Percentiles rank a stretch among this genome's conserved stretches.
Evolutionary conservation across 2,329 filamentous ascomycete species (phyloP).

Genomic region (Claviceps maximensis): DNA sequence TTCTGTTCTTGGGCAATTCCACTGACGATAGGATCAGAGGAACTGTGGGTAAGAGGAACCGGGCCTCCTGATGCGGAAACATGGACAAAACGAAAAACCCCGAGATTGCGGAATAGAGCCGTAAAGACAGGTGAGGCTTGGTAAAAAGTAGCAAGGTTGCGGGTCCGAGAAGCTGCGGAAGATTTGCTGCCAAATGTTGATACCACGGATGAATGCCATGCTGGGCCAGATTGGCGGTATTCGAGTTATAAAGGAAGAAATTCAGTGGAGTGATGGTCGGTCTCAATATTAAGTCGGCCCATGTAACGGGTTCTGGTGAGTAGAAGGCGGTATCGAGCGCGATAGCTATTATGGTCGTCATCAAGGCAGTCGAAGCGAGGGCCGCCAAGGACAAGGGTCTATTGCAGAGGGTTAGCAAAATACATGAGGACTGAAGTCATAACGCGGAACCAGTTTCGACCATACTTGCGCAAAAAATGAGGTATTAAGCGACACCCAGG

Average conservation of each 20-base stretch:
- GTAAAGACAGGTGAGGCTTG: slow-evolving; percentile 42
- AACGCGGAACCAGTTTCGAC: slow-evolving; percentile 6
- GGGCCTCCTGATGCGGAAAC: slow-evolving; percentile 69
- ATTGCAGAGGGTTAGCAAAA: slow-evolving; percentile 10
- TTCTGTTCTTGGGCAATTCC: slow-evolving; percentile 45
- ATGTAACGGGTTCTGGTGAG: slow-evolving; percentile 45
- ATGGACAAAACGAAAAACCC: slow-evolving; percentile 57
- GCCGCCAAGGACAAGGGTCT: slow-evolving; percentile 49
- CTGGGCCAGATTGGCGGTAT: slow-evolving; percentile 54
- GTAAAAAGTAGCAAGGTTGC: slow-evolving; percentile 48
- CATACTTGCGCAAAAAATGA: slow-evolving; percentile 70
- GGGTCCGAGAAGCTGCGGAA: slow-evolving; percentile 58
- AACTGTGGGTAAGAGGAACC: slow-evolving; percentile 63
- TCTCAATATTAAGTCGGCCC: slow-evolving; percentile 47
- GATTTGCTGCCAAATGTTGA: slow-evolving; percentile 59
- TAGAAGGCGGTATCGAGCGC: slow-evolving; percentile 81
- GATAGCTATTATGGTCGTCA: slow-evolving; percentile 61
- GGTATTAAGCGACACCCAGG: slow-evolving; percentile 73
- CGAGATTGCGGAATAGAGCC: slow-evolving; percentile 61
- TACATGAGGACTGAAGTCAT: too few species aligned
- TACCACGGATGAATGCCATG: slow-evolving; percentile 72
- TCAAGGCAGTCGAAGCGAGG: slow-evolving; percentile 49
- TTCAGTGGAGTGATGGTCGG: slow-evolving; percentile 68
- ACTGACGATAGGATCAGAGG: slow-evolving; percentile 67
- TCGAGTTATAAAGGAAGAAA: slow-evolving; percentile 63